Conservation (phyloP, 2,329 filamentous ascomycete species). For the Pseudogymnoascus sp. region DNA sequence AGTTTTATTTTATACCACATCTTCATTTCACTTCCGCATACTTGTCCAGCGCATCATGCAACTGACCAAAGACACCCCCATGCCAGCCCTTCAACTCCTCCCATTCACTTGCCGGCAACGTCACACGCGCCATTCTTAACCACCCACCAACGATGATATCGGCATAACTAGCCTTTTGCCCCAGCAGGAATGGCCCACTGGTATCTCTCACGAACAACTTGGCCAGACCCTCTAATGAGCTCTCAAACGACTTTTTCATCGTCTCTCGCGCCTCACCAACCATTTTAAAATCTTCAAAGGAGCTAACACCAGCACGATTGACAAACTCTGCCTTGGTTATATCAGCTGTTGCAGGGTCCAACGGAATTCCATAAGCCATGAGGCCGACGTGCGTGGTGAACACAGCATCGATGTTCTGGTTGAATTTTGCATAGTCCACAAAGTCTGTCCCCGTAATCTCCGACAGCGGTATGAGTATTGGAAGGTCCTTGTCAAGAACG, state of each 20-base stretch:
- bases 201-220: slow-evolving; percentile 28
- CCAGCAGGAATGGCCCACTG: slow-evolving; percentile 24
- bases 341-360: slow-evolving; percentile 42
- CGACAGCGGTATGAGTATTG: slow-evolving; percentile 34
- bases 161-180: slow-evolving; percentile 32
- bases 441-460: slow-evolving; percentile 17
- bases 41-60: slow-evolving; percentile 15
- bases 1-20: not conserved
- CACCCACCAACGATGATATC: slow-evolving; percentile 38
- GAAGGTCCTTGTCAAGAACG: slow-evolving; percentile 25
- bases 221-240: slow-evolving; percentile 27
- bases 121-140: slow-evolving; percentile 29
- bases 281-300: slow-evolving; percentile 37
- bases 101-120: slow-evolving; percentile 13
- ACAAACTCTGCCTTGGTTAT: slow-evolving; percentile 40
- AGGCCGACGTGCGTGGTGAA: slow-evolving; percentile 43
- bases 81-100: slow-evolving; percentile 14
- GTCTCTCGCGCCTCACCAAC: slow-evolving; percentile 27
- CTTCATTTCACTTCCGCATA: slow-evolving; percentile 10
- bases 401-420: slow-evolving; percentile 45
- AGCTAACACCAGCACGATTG: slow-evolving; percentile 37
- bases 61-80: slow-evolving; percentile 13
- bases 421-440: slow-evolving; percentile 41
- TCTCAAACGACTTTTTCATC: slow-evolving; percentile 20
- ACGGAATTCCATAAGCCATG: slow-evolving; percentile 36